A percentile compares a stretch with the other conserved stretches of the same genome.
phyloP scores from a whole-genome alignment of 768 basidiomycete genomes.

The Dendrothele bispora region DNA sequence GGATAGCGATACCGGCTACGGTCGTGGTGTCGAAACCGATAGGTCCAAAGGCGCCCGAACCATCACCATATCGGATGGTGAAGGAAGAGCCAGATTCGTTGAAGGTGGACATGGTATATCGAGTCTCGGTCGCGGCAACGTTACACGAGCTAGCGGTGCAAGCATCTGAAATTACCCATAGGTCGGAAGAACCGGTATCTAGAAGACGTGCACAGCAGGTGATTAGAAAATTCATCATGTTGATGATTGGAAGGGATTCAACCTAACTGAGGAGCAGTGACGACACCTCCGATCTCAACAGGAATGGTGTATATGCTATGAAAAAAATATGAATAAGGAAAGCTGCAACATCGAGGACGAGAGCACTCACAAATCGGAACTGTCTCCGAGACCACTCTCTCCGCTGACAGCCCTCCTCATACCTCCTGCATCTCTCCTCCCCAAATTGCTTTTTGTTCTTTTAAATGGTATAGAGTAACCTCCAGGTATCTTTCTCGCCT shows the following conservation, averaged over 20 bases:
- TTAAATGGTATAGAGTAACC: no score
- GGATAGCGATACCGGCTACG: slow-evolving; percentile 51
- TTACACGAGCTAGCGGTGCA: slow-evolving; percentile 44
- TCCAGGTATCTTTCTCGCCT: no score
- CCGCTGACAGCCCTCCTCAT: slow-evolving; percentile 32
- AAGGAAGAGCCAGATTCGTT: slow-evolving; percentile 36
- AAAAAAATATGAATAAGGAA: not conserved
- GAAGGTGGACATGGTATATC: slow-evolving; percentile 43
- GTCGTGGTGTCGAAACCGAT: slow-evolving; percentile 54
- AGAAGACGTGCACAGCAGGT: not conserved
- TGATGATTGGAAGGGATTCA: slow-evolving; percentile 19
- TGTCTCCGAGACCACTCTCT: slow-evolving; percentile 34
- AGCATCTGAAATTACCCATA: slow-evolving; percentile 61
- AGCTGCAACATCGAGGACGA: not conserved
- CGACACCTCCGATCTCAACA: slow-evolving; percentile 29
- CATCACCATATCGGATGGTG: slow-evolving; percentile 62
- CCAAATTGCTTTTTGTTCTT: no score
- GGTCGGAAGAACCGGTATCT: slow-evolving; percentile 75
- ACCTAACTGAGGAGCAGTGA: slow-evolving; percentile 45
- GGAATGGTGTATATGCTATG: slow-evolving; percentile 35
- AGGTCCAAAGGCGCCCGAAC: slow-evolving; percentile 57
- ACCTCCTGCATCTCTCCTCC: no score
- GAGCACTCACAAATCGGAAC: slow-evolving; percentile 34
- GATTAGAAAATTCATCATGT: no score
- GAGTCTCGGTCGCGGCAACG: slow-evolving; percentile 34